These are phyloP conservation scores for Persicaria maculosa DNA, from an alignment of 148 eudicot genomes.

Conservation along the genomic window DNA sequence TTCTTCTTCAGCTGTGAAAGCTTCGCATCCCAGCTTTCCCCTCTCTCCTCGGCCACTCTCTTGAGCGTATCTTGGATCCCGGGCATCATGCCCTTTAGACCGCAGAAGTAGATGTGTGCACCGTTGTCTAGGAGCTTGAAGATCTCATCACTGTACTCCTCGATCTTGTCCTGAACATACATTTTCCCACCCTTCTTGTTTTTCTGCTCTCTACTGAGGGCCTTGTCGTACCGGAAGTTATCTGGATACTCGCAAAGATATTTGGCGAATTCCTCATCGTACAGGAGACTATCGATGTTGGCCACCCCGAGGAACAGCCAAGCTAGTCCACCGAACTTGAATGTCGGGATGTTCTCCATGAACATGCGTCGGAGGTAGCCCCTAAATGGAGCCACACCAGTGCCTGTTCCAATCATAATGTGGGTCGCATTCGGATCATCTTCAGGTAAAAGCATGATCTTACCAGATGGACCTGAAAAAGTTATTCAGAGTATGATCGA, in stretches of 20 bases:
- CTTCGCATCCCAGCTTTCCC: slow-evolving; percentile 85
- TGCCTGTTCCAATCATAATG: slow-evolving; percentile 97
- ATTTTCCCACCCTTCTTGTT: slow-evolving; percentile 84
- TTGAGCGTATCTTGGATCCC: slow-evolving; percentile 85
- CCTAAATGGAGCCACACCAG: slow-evolving; percentile 89
- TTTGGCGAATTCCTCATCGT: slow-evolving; percentile 72
- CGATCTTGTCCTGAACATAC: slow-evolving; percentile 94
- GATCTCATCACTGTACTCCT: slow-evolving; percentile 86
- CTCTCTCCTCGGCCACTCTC: slow-evolving; percentile 80
- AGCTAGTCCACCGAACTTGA: slow-evolving; percentile 75
- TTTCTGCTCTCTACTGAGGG: slow-evolving; percentile 84
- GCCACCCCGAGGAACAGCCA: slow-evolving; percentile 98
- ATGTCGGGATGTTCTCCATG: slow-evolving; percentile 76
- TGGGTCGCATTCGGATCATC: slow-evolving; percentile 76
- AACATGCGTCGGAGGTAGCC: slow-evolving; percentile 96
- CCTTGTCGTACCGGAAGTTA: slow-evolving; percentile 68
- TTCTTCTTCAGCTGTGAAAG: slow-evolving; percentile 82
- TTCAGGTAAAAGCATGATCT: slow-evolving; percentile 92
- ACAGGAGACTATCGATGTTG: slow-evolving; percentile 79
- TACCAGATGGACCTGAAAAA: slow-evolving; percentile 86
- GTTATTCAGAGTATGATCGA: neutral
- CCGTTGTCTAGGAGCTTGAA: slow-evolving; percentile 73
- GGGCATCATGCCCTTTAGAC: slow-evolving; percentile 97
- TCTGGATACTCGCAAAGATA: slow-evolving; percentile 61
- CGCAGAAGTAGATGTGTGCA: slow-evolving; percentile 92